Conservation (phyloP, 257 asterid species). For the Solanum virginianum region DNA sequence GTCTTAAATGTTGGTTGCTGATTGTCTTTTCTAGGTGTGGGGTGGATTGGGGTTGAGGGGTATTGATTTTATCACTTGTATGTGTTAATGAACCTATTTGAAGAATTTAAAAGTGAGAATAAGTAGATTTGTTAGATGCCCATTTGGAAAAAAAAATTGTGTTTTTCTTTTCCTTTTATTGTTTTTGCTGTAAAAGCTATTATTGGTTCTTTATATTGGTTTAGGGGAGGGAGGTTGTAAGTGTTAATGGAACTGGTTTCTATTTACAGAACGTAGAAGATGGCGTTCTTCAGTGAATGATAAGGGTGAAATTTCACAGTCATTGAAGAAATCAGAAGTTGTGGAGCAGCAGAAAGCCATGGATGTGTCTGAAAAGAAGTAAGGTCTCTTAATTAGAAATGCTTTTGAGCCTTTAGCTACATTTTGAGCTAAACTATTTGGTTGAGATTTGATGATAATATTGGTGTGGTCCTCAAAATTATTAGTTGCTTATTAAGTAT, state of each 20-base stretch:
- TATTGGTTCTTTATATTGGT: background rate
- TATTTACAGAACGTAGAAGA: constrained; percentile 15
- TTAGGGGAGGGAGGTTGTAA: background rate
- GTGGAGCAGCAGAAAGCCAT: constrained; percentile 8
- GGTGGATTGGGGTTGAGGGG: background rate
- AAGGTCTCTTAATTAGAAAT: background rate
- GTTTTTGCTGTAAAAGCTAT: background rate
- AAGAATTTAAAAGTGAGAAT: constrained; percentile 5
- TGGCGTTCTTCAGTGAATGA: constrained; percentile 1
- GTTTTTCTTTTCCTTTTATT: background rate
- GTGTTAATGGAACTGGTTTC: background rate
- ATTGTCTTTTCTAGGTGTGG: background rate
- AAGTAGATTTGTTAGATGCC: background rate
- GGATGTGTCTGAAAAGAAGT: constrained; percentile 13
- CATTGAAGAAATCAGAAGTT: constrained; percentile 10
- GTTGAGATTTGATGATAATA: background rate
- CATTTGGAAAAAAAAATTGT: background rate
- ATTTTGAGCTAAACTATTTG: background rate
- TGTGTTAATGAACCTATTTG: background rate
- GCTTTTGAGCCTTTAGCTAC: background rate
- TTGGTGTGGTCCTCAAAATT: background rate
- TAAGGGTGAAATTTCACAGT: constrained; percentile 3
- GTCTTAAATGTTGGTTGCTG: background rate
- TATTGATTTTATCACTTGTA: background rate
- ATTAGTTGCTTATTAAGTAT: background rate